Base-by-base conservation (phyloP, 192 early-diverging fungal species). In the Backusella morwellensis region DNA sequence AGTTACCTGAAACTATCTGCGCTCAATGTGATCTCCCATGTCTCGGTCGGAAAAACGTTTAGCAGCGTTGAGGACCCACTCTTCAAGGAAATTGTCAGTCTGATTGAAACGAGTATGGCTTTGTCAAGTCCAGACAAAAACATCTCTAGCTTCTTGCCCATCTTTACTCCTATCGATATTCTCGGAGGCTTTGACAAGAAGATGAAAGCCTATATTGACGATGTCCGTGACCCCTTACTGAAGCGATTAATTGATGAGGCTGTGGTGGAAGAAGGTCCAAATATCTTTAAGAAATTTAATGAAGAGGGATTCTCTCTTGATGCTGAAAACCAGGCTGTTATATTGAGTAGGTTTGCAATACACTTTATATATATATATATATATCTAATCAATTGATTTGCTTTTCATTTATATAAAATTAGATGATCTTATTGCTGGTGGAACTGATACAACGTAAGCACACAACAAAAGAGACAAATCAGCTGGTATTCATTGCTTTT, bases 391-490 rank as follows among this genome's bases (percentile, higher is more conserved):
- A 73, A 36, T 35, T 6, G 4, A 36, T 26, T 32, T 4, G 0
- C 29, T 32, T 47, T 36, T 2, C 29, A 34, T 23, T 36, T 52
- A 9, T 56, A 35, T 23, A 40, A 38, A 38, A 70, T 15, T 74
- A 74, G 72, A 32, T 40, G 72, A 74, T 38, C 47, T 74, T 3
- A 56, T 74, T 56, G n/a, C 12, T 38, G 72, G 34, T 12, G 72
- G 72, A 38, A 41, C 23, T 32, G 32, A 32, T 32, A 32, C 38
- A 29, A 67, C 40, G 15, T 59, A 59, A 11, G 3, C 23, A 59
- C 6, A 19, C 26, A 12, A 12, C 12, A 0, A 21, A 56, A 59
- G 56, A 14, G 9, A 26, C 2, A 23, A 6, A 23, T 15, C 7
- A 21, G 26, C 21, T 23, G 23, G 8, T 29, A 59, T 23, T 23